Base-by-base conservation (phyloP, 352 stramenopile genomes). In the Aphanomyces invadans region DNA sequence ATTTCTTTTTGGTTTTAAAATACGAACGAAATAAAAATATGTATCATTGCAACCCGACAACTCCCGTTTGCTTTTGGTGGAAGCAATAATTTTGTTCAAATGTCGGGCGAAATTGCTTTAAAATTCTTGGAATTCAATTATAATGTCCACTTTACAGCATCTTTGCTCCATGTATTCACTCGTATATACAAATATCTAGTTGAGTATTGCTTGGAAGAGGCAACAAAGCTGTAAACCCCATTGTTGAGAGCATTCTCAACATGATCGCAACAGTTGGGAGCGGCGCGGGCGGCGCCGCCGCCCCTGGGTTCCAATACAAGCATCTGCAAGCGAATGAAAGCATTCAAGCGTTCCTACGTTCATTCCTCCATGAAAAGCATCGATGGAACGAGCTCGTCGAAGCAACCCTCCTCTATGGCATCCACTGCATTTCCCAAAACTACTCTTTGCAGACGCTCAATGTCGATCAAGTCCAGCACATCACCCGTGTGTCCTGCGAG, bases 401-500 rank as follows among this genome's bases (percentile, higher is more conserved):
- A 48, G 60, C 60, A 3, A 67, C 44, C 5, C 36, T 67, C n/a
- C 49, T 67, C 21, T 67, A 67, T 57, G 60, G 60, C 29, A 57
- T 67, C 28, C 60, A 67, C 42, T 67, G 60, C 26, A 31, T 67
- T 15, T 29, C 60, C 12, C 60, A 67, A 23, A 67, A 67, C 46
- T 67, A 67, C 42, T 45, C 60, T 28, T 21, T 67, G 39, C 60
- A 67, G 19, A 44, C 60, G 25, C 60, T 67, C 10, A 67, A 49
- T 31, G 42, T 57, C 23, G 60, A 67, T 17, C 60, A 67, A 45
- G 60, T 67, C 25, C 39, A 42, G 26, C 38, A 67, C 31, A 67
- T 67, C 49, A 67, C 60, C 21, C 60, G 60, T 67, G 17, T 26
- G 44, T n/a, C 23, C 9, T 42, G 36, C 36, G 15, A 42, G 38